Evolutionary conservation across 2,329 filamentous ascomycete species (phyloP), one percentile per base, ranked within the genome.

Genomic region (Aspergillus vadensis): DNA sequence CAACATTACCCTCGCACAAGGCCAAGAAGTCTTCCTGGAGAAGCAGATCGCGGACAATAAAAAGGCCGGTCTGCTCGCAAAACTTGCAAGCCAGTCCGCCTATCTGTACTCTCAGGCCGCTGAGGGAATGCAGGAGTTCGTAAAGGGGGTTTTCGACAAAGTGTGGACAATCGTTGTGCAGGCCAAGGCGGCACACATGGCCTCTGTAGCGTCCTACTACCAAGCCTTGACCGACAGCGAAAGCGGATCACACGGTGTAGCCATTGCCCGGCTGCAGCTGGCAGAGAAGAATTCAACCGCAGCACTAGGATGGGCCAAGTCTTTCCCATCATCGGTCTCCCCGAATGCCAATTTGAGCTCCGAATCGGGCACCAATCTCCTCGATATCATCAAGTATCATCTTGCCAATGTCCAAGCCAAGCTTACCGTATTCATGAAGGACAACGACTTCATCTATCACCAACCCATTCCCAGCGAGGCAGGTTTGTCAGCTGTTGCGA

Each of bases 381-480:
- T 86, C n/a, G 92, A 96, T 36, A 85, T 96, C 65, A 88, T 91
- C 15, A 96, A 92, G 74, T 86, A 92, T 63, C 94, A 98, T 69
- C 78, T 91, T 27, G 83, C 90, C 0, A 89, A 87, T 32, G 89
- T 97, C 3, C 90, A 96, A 72, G 90, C 94, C 63, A 93, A 91
- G 74, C 80, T 97, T 21, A 81, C 82, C 17, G 88, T 91, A 62
- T 83, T 93, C 53, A 83, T 85, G 67, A 97, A 96, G 71, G 95
- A 99, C 76, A 99, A 99, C 68, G 95, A 99, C 74, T 98, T 95
- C 76, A 97, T 99, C 73, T 99, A 99, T 72, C 95, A 99, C 74
- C 92, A 98, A 69, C 88, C 87, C 1, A 89, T 99, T 1, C 94
- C 95, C 0, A 88, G 89, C 9, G 92, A 97, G 75, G 91, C 92